Conservation (phyloP, 345 rosid genomes). For the Capsella bursapastoris region DNA sequence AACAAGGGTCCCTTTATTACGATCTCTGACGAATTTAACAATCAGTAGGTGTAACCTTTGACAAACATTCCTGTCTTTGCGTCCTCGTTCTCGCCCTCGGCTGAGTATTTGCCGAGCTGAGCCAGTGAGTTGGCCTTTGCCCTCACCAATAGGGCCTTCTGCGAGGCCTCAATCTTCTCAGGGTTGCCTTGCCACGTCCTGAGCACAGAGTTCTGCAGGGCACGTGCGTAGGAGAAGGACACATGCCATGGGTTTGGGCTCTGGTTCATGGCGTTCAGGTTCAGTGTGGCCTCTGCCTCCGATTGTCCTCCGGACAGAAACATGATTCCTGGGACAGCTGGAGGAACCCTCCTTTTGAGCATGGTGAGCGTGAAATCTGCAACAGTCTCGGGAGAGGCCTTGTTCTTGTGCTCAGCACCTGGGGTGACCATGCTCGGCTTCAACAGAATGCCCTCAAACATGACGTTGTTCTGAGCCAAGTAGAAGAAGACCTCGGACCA, state of each 20-base stretch:
- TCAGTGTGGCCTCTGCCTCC: conserved; percentile 90
- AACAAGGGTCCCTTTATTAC: conserved; percentile 34
- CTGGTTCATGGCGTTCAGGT: conserved; percentile 96
- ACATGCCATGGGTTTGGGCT: conserved; percentile 99
- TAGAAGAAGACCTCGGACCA: conserved; percentile 98
- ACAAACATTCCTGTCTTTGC: conserved; percentile 98
- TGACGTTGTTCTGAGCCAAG: conserved; percentile 88
- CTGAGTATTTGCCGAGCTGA: conserved; percentile 91
- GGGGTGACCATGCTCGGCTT: conserved; percentile 99
- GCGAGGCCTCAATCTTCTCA: conserved; percentile 80
- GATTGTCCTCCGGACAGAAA: conserved; percentile 99
- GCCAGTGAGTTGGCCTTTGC: conserved; percentile 97
- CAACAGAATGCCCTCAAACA: conserved; percentile 88
- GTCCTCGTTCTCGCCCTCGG: conserved; percentile 82
- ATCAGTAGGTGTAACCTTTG: conserved; percentile 90
- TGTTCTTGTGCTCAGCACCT: conserved; percentile 92
- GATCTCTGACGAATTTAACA: conserved; percentile 36
- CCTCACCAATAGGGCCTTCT: conserved; percentile 85
- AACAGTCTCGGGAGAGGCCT: conserved; percentile 87
- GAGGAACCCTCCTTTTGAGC: conserved; percentile 95
- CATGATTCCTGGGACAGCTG: conserved; percentile 98
- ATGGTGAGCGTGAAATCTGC: conserved; percentile 91
- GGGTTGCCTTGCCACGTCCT: conserved; percentile 95
- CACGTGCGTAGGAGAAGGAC: conserved; percentile 98
- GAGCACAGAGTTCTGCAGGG: conserved; percentile 89